Percentiles rank a stretch among this genome's conserved stretches.
phyloP scores from a whole-genome alignment of 805 yeast species.

The Yarrowia deformans region DNA sequence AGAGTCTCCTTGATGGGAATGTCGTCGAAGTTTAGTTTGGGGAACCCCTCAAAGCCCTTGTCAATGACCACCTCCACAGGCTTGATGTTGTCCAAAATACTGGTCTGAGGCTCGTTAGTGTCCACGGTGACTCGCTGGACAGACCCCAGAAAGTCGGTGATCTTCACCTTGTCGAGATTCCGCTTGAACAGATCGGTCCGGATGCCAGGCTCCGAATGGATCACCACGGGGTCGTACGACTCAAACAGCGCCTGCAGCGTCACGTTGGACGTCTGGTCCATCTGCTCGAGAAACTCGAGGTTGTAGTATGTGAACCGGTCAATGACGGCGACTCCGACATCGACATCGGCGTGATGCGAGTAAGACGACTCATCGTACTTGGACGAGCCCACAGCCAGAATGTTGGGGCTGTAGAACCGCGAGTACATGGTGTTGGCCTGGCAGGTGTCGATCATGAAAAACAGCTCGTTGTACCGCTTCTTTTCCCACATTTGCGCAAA shows the following conservation, averaged over 20 bases:
- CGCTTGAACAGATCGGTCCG: conserved; percentile 78
- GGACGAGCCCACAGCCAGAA: conserved; percentile 91
- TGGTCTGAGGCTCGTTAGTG: conserved; percentile 47
- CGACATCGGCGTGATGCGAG: conserved; percentile 94
- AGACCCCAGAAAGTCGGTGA: conserved; percentile 95
- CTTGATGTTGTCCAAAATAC: conserved; percentile 26
- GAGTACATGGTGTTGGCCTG: conserved; percentile 99
- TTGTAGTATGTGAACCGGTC: conserved; percentile 95
- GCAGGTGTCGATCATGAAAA: conserved; percentile 98
- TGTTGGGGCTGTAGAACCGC: conserved; percentile 88
- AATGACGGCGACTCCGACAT: conserved; percentile 96
- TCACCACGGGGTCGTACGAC: conserved; percentile 80
- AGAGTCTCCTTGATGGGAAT: neutral
- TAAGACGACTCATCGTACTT: conserved; percentile 87
- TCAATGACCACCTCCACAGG: conserved; percentile 14
- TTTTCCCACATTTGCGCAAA: conserved; percentile 97
- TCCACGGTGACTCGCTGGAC: conserved; percentile 81
- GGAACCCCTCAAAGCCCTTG: conserved; percentile 22
- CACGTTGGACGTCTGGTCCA: conserved; percentile 73
- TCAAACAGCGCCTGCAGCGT: conserved; percentile 86
- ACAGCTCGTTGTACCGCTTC: conserved; percentile 90
- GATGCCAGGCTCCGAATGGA: conserved; percentile 94
- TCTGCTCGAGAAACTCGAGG: conserved; percentile 82
- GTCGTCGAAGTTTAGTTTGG: neutral
- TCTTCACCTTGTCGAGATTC: conserved; percentile 68